Evolutionary conservation across 2,329 filamentous ascomycete genomes (phyloP).

Genomic region (Cercospora canescens): DNA sequence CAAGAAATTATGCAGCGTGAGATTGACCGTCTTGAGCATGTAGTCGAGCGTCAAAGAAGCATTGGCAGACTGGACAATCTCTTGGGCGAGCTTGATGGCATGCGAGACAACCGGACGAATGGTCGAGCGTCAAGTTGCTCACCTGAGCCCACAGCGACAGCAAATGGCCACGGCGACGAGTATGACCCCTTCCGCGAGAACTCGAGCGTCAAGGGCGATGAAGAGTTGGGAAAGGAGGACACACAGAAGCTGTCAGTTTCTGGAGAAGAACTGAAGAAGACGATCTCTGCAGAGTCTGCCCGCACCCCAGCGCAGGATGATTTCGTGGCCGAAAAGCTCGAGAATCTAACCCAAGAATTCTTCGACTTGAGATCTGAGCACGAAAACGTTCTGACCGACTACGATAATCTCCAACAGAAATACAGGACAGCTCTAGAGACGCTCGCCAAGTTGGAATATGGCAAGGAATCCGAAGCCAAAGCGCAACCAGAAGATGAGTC

Average conservation of each 20-base stretch:
- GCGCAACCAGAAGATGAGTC: slow-evolving; percentile 61
- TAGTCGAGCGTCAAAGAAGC: slow-evolving; percentile 91
- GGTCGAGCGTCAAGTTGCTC: slow-evolving; percentile 18
- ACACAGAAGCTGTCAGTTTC: slow-evolving; percentile 9
- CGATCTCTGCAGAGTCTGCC: slow-evolving; percentile 40
- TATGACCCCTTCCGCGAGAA: slow-evolving; percentile 31
- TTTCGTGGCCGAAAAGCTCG: slow-evolving; percentile 89
- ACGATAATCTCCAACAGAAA: slow-evolving; percentile 75
- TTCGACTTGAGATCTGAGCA: slow-evolving; percentile 89
- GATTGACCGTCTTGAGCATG: slow-evolving; percentile 88
- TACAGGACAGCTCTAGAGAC: slow-evolving; percentile 87
- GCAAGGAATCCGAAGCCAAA: slow-evolving; percentile 22
- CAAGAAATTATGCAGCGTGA: slow-evolving; percentile 96
- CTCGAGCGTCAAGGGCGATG: slow-evolving; percentile 11
- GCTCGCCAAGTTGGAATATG: slow-evolving; percentile 80
- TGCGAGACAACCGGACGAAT: slow-evolving; percentile 19
- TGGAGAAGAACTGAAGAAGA: slow-evolving; percentile 13
- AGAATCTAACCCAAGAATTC: slow-evolving; percentile 87
- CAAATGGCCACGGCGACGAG: slow-evolving; percentile 26
- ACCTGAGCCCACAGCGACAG: slow-evolving; percentile 5
- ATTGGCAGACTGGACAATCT: slow-evolving; percentile 92
- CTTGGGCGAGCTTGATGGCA: slow-evolving; percentile 77
- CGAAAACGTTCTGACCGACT: slow-evolving; percentile 78
- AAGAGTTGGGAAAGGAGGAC: slow-evolving; percentile 24
- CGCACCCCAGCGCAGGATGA: slow-evolving; percentile 77